Evolutionary conservation across 495 filamentous ascomycete genomes (phyloP).

Genomic region (Penicillium ochrochloron): DNA sequence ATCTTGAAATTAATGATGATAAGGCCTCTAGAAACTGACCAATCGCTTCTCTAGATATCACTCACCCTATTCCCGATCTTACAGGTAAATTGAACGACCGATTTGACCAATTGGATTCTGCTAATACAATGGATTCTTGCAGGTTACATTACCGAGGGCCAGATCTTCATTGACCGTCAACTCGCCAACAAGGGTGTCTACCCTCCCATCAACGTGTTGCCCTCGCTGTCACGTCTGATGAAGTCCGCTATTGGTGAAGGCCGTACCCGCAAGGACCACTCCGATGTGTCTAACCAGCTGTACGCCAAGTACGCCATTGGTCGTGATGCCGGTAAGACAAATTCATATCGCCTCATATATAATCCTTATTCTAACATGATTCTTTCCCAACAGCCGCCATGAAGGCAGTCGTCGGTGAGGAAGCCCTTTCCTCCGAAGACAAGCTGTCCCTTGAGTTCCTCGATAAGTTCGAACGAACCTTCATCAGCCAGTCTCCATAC

Average conservation of each 20-base stretch:
- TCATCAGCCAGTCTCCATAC: conserved; percentile 91
- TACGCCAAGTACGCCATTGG: conserved; percentile 99
- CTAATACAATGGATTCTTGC: neutral
- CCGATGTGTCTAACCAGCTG: conserved; percentile 98
- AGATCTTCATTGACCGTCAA: conserved; percentile 97
- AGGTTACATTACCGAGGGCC: conserved; percentile 65
- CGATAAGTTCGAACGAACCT: conserved; percentile 94
- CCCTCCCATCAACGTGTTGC: conserved; percentile 98
- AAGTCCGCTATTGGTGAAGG: conserved; percentile 99
- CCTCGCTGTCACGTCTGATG: conserved; percentile 98
- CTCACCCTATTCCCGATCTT: conserved; percentile 97
- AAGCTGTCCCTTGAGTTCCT: conserved; percentile 98
- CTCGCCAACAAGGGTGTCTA: conserved; percentile 95
- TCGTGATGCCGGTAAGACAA: conserved; percentile 73
- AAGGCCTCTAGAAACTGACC: conserved; percentile 20
- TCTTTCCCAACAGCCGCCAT: conserved; percentile 68
- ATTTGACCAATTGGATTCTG: neutral
- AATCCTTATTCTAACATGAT: conserved; percentile 13
- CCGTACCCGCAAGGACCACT: conserved; percentile 93
- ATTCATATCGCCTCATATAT: neutral
- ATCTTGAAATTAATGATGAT: neutral
- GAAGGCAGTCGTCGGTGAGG: conserved; percentile 99
- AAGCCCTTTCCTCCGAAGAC: conserved; percentile 92
- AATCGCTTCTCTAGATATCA: conserved; percentile 70
- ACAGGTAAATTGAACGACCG: conserved; percentile 76